A percentile compares a stretch with the other conserved stretches of the same genome.
Conservation (phyloP, 345 rosid species). For the Eucalyptus pumila region DNA sequence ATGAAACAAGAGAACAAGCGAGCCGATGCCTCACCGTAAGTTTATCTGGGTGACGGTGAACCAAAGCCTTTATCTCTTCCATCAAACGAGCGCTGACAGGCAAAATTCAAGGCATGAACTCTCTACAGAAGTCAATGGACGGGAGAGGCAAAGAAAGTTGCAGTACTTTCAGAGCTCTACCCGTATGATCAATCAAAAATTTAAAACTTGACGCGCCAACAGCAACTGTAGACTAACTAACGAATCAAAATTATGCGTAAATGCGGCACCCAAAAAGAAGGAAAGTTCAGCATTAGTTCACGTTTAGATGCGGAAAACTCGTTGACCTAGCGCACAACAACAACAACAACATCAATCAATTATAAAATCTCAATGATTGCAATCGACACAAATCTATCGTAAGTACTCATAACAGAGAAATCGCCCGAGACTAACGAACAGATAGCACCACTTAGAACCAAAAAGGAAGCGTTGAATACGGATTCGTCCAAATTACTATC, state of each 20-base stretch:
- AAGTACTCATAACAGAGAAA: background rate
- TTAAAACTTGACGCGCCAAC: background rate
- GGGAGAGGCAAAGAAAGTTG: background rate
- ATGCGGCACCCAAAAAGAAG: background rate
- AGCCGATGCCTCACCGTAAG: conserved; percentile 7
- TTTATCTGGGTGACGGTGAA: conserved; percentile 26
- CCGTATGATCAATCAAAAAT: background rate
- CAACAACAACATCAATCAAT: background rate
- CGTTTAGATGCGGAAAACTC: background rate
- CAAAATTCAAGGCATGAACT: background rate
- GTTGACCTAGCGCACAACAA: background rate
- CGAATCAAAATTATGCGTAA: background rate
- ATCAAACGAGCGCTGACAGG: conserved; percentile 17
- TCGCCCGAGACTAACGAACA: background rate
- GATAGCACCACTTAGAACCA: background rate
- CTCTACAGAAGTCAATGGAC: background rate
- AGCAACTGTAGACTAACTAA: background rate
- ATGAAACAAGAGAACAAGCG: background rate
- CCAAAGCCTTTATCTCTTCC: conserved; percentile 24
- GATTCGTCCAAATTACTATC: background rate
- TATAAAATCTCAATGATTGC: background rate
- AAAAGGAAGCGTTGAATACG: background rate
- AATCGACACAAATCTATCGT: background rate
- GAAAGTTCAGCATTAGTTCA: background rate
- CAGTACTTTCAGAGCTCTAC: background rate